A percentile compares a stretch with the other conserved stretches of the same genome.
phyloP scores from a whole-genome alignment of 2,329 filamentous ascomycete genomes.

The Colletotrichum sp. region DNA sequence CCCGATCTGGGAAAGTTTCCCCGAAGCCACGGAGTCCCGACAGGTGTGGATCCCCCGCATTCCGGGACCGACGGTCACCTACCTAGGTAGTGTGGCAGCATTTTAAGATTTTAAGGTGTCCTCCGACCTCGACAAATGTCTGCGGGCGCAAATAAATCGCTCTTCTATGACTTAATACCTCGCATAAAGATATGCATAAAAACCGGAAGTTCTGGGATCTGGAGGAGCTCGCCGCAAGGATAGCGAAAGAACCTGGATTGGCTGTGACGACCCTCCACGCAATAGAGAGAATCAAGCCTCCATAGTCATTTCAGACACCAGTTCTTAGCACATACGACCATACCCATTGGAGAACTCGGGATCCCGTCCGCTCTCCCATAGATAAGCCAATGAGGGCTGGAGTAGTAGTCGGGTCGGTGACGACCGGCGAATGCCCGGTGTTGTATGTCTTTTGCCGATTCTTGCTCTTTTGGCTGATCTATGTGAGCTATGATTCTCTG shows the following conservation, averaged over 20 bases:
- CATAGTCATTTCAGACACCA: rapidly evolving
- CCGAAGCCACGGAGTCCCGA: neutral
- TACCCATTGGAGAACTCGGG: neutral
- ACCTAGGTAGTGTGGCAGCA: neutral
- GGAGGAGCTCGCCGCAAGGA: neutral
- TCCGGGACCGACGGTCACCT: neutral
- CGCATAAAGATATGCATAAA: rapidly evolving
- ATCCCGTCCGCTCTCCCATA: neutral
- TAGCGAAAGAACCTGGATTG: neutral
- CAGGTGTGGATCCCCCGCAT: neutral
- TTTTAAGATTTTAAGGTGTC: neutral
- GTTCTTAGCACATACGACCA: neutral
- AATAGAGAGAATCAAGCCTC: neutral
- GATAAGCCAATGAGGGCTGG: neutral
- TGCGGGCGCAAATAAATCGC: neutral
- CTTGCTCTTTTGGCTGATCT: too few species aligned
- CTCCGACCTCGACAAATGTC: neutral
- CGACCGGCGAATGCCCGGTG: neutral
- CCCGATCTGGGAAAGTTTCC: neutral
- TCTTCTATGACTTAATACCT: neutral
- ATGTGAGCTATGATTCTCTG: neutral
- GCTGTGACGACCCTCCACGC: neutral
- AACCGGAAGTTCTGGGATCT: rapidly evolving
- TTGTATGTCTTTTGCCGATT: neutral
- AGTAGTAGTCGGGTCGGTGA: too few species aligned